Percentiles rank a stretch among this genome's conserved stretches.
These are phyloP conservation scores for Saturnispora dispora DNA, from an alignment of 805 yeast species.

Conservation along the genomic window DNA sequence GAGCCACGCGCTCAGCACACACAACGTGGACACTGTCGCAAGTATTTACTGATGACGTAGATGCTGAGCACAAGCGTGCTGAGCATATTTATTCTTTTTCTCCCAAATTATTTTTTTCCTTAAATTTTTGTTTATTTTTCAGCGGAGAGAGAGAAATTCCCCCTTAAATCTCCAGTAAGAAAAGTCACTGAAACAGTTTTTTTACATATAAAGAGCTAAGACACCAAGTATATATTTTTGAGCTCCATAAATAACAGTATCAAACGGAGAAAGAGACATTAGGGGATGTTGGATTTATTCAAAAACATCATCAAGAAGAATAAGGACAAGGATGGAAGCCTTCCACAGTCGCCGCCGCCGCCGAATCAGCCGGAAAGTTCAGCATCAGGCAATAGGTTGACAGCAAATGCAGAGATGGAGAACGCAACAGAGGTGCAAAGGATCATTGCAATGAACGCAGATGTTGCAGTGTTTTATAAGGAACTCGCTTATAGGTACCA, in stretches of 20 bases:
- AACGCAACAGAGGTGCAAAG: conserved; percentile 2
- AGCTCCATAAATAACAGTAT: neutral
- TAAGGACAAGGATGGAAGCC: conserved; percentile 6
- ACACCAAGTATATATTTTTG: neutral
- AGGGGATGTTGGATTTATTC: conserved; percentile 23
- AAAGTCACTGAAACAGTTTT: neutral
- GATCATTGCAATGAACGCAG: conserved; percentile 9
- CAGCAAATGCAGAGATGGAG: neutral
- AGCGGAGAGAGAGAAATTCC: neutral
- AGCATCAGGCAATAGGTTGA: neutral
- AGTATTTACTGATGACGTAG: neutral
- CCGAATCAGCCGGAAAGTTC: conserved; percentile 1
- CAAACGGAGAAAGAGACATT: neutral
- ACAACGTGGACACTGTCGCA: neutral
- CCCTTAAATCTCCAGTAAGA: neutral
- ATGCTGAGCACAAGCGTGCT: neutral
- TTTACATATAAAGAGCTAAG: neutral
- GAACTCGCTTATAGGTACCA: conserved; percentile 24
- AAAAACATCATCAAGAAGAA: conserved; percentile 20
- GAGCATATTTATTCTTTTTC: neutral
- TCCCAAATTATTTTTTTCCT: neutral
- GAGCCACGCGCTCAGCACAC: neutral
- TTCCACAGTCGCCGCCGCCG: conserved; percentile 7
- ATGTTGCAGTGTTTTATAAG: conserved; percentile 17
- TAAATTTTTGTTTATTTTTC: neutral